These are phyloP conservation scores for Penicillium concentricum DNA, from an alignment of 2,329 filamentous ascomycete species.

Conservation along the genomic window DNA sequence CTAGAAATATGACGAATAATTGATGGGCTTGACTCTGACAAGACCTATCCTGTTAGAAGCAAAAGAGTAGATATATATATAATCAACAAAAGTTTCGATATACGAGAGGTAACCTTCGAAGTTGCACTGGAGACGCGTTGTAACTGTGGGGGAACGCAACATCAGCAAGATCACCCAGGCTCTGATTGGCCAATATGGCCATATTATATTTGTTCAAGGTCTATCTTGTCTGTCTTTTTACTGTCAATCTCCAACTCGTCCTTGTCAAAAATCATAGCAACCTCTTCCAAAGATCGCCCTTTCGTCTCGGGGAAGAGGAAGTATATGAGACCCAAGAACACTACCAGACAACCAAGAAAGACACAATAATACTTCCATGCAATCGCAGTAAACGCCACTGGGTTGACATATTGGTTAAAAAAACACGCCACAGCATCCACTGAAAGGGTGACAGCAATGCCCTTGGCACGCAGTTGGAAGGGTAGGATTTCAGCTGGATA, in stretches of 20 bases:
- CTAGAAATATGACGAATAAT: background rate
- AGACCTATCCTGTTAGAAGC: background rate
- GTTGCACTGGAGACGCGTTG: background rate
- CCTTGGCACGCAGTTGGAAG: slow-evolving; percentile 38
- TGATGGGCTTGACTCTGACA: background rate
- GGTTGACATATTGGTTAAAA: slow-evolving; percentile 47
- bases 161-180: background rate
- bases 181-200: background rate
- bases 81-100: background rate
- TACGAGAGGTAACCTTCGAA: background rate
- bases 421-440: slow-evolving; percentile 30
- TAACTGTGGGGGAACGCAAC: slow-evolving; percentile 6
- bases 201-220: background rate
- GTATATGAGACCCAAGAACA: slow-evolving; percentile 37
- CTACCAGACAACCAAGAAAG: slow-evolving; percentile 37
- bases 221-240: background rate
- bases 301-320: slow-evolving; percentile 38
- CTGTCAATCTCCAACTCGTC: background rate
- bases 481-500: slow-evolving; percentile 36
- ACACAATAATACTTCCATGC: slow-evolving; percentile 46
- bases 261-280: slow-evolving; percentile 22
- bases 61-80: background rate
- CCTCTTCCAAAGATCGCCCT: slow-evolving; percentile 24
- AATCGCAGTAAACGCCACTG: slow-evolving; percentile 40
- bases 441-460: slow-evolving; percentile 29